These are phyloP conservation scores for Pythium pyrilobum DNA, from an alignment of 352 stramenopile genomes.

Conservation along the genomic window DNA sequence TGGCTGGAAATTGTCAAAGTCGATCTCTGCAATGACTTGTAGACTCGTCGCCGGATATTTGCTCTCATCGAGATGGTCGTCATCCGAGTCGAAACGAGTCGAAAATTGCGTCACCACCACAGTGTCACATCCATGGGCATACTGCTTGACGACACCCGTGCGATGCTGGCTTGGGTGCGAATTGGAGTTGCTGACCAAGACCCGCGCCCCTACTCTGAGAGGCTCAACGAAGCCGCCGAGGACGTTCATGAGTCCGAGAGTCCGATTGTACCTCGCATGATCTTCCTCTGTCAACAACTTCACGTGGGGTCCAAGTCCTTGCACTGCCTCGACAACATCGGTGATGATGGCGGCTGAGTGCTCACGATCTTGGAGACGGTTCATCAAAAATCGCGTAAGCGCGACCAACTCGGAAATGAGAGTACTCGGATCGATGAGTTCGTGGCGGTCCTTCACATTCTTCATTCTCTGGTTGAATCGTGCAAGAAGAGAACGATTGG, in stretches of 20 bases:
- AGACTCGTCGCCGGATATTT: not conserved
- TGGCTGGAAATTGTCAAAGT: not conserved
- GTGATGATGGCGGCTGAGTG: not conserved
- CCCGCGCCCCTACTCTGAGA: slow-evolving; percentile 6
- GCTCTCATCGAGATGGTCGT: not conserved
- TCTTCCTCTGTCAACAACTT: not conserved
- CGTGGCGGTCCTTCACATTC: not conserved
- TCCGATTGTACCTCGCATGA: slow-evolving; percentile 3
- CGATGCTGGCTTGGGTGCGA: not conserved
- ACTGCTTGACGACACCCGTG: slow-evolving; percentile 9
- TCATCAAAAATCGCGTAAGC: slow-evolving; percentile 7
- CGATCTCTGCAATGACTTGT: not conserved
- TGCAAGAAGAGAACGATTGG: slow-evolving; percentile 27
- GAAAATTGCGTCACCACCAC: not conserved
- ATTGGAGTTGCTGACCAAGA: slow-evolving; percentile 1
- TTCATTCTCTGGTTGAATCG: slow-evolving; percentile 29
- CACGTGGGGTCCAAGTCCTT: not conserved
- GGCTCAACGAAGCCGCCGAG: slow-evolving; percentile 17
- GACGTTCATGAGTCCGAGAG: slow-evolving; percentile 10
- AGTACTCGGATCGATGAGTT: not conserved
- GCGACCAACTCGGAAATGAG: slow-evolving; percentile 12
- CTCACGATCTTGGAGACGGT: not conserved
- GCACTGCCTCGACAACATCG: slow-evolving; percentile 2
- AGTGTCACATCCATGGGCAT: not conserved
- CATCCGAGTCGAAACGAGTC: not conserved